A percentile compares a stretch with the other conserved stretches of the same genome.
These are phyloP conservation scores for Rosa chinensis DNA, from an alignment of 306 rosid species.

Conservation along the genomic window DNA sequence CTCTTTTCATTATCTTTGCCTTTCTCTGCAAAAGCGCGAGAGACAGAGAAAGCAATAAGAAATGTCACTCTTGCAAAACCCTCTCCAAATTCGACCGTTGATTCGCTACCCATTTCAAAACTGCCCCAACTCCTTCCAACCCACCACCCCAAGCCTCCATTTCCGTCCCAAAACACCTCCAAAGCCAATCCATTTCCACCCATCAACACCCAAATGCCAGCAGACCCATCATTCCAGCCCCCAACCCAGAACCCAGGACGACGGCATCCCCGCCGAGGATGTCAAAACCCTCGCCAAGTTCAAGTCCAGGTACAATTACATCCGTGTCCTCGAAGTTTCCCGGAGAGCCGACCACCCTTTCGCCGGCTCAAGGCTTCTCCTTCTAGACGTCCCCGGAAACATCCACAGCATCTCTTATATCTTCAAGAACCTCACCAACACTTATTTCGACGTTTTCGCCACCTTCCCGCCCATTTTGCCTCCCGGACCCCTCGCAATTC, in stretches of 20 bases:
- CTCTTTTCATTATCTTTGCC: not conserved
- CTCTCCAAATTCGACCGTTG: slow-evolving; percentile 34
- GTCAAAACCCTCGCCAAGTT: slow-evolving; percentile 63
- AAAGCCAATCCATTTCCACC: slow-evolving; percentile 14
- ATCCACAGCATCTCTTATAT: slow-evolving; percentile 85
- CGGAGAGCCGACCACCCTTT: slow-evolving; percentile 77
- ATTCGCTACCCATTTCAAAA: slow-evolving; percentile 23
- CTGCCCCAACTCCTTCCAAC: not conserved
- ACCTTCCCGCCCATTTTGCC: slow-evolving; percentile 75
- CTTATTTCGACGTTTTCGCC: slow-evolving; percentile 90
- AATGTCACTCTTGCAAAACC: slow-evolving; percentile 32
- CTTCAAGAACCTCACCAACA: slow-evolving; percentile 57
- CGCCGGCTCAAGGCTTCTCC: slow-evolving; percentile 88
- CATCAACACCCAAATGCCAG: slow-evolving; percentile 38
- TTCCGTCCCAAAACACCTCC: slow-evolving; percentile 6
- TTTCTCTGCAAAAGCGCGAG: not conserved
- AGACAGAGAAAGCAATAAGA: not conserved
- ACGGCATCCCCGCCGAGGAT: slow-evolving; percentile 64
- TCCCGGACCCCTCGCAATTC: slow-evolving; percentile 70
- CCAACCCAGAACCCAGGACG: slow-evolving; percentile 48
- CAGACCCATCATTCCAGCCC: slow-evolving; percentile 23
- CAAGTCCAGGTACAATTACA: slow-evolving; percentile 74
- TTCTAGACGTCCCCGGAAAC: slow-evolving; percentile 85
- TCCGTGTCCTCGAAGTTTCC: slow-evolving; percentile 79
- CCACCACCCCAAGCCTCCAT: slow-evolving; percentile 15